Percentiles rank a stretch among this genome's conserved stretches.
Conservation (phyloP, 352 stramenopile species). For the Globisporangium acanthophoron region DNA sequence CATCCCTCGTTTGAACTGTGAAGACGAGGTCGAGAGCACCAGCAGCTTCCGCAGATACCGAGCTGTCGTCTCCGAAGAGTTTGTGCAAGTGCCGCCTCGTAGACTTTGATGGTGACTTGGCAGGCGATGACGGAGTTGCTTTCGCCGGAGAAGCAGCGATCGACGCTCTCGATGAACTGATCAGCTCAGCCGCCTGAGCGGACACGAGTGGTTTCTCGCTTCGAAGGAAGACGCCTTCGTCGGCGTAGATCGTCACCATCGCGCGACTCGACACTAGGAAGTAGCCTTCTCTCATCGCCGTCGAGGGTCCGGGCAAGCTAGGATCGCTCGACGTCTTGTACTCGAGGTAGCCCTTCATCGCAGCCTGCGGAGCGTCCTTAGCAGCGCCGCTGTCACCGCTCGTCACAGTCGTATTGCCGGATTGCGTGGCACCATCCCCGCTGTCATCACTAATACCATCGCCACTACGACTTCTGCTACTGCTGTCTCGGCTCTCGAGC, state of each 20-base stretch:
- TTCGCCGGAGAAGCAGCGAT: not conserved
- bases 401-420: not conserved
- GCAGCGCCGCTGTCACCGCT: too few species aligned
- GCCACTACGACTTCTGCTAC: not conserved
- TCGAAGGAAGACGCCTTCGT: constrained; percentile 41
- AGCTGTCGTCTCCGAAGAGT: constrained; percentile 14
- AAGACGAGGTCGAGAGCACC: not conserved
- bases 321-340: constrained; percentile 8
- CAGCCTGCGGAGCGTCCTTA: not conserved
- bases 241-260: constrained; percentile 28
- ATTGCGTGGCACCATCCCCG: not conserved
- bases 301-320: constrained; percentile 9
- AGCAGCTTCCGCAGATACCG: not conserved
- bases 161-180: not conserved
- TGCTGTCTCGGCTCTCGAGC: not conserved
- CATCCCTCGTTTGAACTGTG: constrained; percentile 12
- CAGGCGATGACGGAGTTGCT: not conserved
- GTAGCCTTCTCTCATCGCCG: constrained; percentile 21
- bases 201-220: constrained; percentile 15
- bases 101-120: not conserved
- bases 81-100: constrained; percentile 17
- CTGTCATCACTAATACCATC: not conserved
- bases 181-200: constrained; percentile 29
- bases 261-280: constrained; percentile 30
- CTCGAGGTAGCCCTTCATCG: constrained; percentile 13